Percentiles rank a stretch among this genome's conserved stretches.
phyloP scores from a whole-genome alignment of 1,284 basidiomycete species.

The Dichomitus squalens region DNA sequence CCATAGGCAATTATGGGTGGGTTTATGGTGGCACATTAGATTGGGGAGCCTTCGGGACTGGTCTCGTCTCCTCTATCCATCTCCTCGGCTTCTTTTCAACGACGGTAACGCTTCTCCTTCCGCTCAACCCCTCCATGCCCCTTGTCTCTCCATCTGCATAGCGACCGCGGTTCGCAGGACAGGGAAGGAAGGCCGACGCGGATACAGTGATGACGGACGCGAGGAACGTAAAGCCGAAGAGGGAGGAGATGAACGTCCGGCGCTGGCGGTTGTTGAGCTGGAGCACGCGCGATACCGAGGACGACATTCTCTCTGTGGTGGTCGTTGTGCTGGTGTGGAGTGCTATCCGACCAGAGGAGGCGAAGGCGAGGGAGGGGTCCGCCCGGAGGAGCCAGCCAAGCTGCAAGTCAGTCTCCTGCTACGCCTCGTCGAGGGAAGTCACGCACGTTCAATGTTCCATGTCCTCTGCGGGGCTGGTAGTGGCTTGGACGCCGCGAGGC shows the following conservation, averaged over 20 bases:
- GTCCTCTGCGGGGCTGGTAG: slow-evolving; percentile 11
- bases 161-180: slow-evolving; percentile 63
- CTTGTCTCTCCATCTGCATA: slow-evolving; percentile 52
- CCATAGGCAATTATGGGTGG: not conserved
- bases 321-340: not conserved
- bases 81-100: slow-evolving; percentile 67
- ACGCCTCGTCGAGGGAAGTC: not conserved
- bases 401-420: not conserved
- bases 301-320: not conserved
- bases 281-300: slow-evolving; percentile 54
- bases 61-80: slow-evolving; percentile 79
- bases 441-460: slow-evolving; percentile 25
- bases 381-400: not conserved
- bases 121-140: slow-evolving; percentile 5
- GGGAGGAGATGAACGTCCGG: slow-evolving; percentile 72
- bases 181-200: slow-evolving; percentile 75
- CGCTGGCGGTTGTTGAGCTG: slow-evolving; percentile 62
- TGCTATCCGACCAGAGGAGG: not conserved
- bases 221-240: slow-evolving; percentile 79
- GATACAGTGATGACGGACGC: slow-evolving; percentile 80
- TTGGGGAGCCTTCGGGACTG: slow-evolving; percentile 24
- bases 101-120: slow-evolving; percentile 42
- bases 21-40: slow-evolving; percentile 63
- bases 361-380: not conserved
- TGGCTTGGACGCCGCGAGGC: slow-evolving; percentile 6